phyloP scores from a whole-genome alignment of 1,284 basidiomycete species.

The Clitocybe nebularis region DNA sequence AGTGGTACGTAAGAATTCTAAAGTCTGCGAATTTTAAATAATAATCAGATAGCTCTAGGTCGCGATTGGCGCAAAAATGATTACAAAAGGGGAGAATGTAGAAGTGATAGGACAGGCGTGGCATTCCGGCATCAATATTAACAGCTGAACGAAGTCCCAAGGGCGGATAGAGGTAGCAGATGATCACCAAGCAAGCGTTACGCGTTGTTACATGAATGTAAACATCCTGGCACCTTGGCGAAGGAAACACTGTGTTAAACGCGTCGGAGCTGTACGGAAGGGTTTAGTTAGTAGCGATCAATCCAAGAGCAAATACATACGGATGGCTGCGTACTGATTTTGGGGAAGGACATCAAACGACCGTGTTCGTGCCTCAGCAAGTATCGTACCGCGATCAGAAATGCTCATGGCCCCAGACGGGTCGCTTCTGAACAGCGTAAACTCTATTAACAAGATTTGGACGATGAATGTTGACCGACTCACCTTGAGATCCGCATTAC shows the following conservation, averaged over 20 bases:
- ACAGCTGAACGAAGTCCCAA: constrained; percentile 9
- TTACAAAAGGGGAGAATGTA: too few relatives aligned
- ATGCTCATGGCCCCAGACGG: constrained; percentile 44
- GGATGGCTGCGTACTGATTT: constrained; percentile 71
- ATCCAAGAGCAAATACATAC: constrained; percentile 43
- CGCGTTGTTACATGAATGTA: constrained; percentile 23
- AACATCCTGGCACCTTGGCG: constrained; percentile 75
- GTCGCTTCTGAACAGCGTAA: constrained; percentile 38
- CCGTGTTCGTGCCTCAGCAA: constrained; percentile 68
- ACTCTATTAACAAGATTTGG: too few relatives aligned
- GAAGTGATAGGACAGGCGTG: too few relatives aligned
- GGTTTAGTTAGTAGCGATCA: constrained; percentile 8
- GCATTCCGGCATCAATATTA: not conserved
- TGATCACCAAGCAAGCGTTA: constrained; percentile 2
- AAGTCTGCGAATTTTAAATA: too few relatives aligned
- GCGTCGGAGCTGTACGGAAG: constrained; percentile 44
- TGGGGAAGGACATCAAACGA: constrained; percentile 75
- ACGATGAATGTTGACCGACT: too few relatives aligned
- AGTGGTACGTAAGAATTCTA: too few relatives aligned
- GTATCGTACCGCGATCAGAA: constrained; percentile 49
- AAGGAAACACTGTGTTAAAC: constrained; percentile 64
- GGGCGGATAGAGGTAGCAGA: not conserved
- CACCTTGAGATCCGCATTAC: constrained; percentile 77
- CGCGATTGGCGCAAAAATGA: too few relatives aligned
- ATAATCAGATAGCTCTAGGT: too few relatives aligned